A percentile compares a stretch with the other conserved stretches of the same genome.
These are phyloP conservation scores for Trypanosoma caninum DNA, from an alignment of 208 protist genomes.

Conservation along the genomic window DNA sequence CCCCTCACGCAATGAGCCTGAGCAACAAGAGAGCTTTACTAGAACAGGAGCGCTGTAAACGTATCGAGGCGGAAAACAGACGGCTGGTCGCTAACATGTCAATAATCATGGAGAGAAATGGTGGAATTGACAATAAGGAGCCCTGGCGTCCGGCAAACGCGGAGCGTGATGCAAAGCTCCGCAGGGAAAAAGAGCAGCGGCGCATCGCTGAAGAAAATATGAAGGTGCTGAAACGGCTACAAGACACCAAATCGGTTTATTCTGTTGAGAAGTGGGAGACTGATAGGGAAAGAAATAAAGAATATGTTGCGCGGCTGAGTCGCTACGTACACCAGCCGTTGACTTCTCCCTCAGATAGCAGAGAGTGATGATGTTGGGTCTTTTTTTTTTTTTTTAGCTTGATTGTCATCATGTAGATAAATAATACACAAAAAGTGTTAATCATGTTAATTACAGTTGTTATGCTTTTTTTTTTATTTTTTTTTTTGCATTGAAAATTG, in stretches of 20 bases:
- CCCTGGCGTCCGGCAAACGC: conserved; percentile 53
- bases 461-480: background rate
- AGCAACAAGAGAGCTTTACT: conserved; percentile 27
- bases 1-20: conserved; percentile 35
- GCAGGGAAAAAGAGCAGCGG: conserved; percentile 30
- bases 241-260: conserved; percentile 44
- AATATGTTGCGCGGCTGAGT: conserved; percentile 42
- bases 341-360: conserved; percentile 9
- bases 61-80: conserved; percentile 55
- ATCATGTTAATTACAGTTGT: background rate
- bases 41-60: conserved; percentile 28
- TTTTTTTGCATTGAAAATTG: background rate
- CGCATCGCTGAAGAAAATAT: conserved; percentile 51
- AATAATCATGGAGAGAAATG: conserved; percentile 57
- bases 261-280: conserved; percentile 37
- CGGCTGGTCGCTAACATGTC: conserved; percentile 56
- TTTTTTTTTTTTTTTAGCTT: conserved; percentile 7
- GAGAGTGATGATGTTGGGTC: background rate
- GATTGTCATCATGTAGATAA: too few species aligned
- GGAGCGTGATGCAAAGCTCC: conserved; percentile 39
- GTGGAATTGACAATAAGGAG: conserved; percentile 60
- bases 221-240: conserved; percentile 46
- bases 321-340: conserved; percentile 54
- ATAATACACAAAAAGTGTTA: too few species aligned
- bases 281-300: conserved; percentile 48